phyloP scores from a whole-genome alignment of 495 filamentous ascomycete species.

The Clohesyomyces aquaticus region DNA sequence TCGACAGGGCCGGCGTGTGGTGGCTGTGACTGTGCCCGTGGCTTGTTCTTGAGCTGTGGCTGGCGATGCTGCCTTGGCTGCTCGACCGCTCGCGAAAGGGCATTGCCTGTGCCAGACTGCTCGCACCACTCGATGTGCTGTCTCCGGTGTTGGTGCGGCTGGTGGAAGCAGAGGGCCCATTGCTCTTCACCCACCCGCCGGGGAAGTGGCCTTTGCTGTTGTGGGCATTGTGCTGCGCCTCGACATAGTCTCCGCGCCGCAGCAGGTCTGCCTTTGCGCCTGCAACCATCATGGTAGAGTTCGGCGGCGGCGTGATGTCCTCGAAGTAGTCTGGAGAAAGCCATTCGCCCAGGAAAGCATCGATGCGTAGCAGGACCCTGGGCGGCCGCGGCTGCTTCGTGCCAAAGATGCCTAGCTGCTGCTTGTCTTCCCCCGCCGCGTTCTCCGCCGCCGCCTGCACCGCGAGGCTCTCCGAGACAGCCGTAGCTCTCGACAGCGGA shows the following conservation, averaged over 20 bases:
- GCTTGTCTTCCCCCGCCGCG: conserved; percentile 33
- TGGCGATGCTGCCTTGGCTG: conserved; percentile 42
- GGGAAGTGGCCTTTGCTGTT: conserved; percentile 56
- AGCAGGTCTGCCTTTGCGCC: conserved; percentile 83
- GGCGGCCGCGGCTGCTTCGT: conserved; percentile 25
- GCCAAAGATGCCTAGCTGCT: conserved; percentile 12
- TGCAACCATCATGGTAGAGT: conserved; percentile 81
- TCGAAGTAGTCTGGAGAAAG: conserved; percentile 90
- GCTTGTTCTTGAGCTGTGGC: conserved; percentile 17
- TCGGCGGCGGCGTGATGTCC: conserved; percentile 84
- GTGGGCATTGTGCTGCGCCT: conserved; percentile 46
- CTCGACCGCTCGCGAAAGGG: conserved; percentile 52
- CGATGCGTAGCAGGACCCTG: conserved; percentile 72
- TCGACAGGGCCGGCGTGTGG: conserved; percentile 10
- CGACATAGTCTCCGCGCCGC: conserved; percentile 65
- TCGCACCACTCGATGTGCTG: conserved; percentile 38
- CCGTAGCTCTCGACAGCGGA: conserved; percentile 20
- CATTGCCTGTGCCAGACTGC: conserved; percentile 43
- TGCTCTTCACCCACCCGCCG: conserved; percentile 62
- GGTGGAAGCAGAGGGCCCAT: conserved; percentile 27
- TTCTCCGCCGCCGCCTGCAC: conserved; percentile 25
- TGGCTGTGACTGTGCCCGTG: neutral
- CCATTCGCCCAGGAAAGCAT: conserved; percentile 96
- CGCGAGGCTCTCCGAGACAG: conserved; percentile 26
- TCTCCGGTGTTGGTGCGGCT: conserved; percentile 37